Evolutionary conservation across 768 basidiomycete genomes (phyloP).

Genomic region (Boletus tylopilopsis): DNA sequence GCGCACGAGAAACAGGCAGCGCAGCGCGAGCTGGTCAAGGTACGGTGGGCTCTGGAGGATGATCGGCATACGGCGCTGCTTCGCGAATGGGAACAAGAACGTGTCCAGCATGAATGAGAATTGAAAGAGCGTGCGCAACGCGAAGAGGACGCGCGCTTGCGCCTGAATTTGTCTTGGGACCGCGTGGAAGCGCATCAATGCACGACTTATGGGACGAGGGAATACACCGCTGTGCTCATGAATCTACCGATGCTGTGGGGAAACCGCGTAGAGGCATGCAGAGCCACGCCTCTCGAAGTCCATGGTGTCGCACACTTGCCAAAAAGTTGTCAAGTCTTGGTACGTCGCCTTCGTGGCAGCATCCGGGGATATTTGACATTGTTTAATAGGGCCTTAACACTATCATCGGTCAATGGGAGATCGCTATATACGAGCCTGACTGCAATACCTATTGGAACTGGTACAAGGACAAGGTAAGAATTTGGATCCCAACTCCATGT

Average conservation of each 20-base stretch:
- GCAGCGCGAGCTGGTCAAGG: slow-evolving; percentile 7
- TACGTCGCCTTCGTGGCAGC: background rate
- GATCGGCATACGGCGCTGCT: slow-evolving; percentile 4
- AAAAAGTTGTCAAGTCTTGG: slow-evolving; percentile 21
- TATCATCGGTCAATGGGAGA: slow-evolving; percentile 26
- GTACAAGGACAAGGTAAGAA: slow-evolving; percentile 30
- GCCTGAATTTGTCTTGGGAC: slow-evolving; percentile 23
- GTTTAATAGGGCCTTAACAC: slow-evolving; percentile 9
- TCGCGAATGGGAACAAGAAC: slow-evolving; percentile 21
- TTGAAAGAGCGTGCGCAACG: slow-evolving; percentile 17
- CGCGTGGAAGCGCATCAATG: slow-evolving; percentile 19
- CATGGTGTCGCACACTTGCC: slow-evolving; percentile 20
- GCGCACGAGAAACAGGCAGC: slow-evolving; percentile 14
- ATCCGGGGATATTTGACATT: background rate
- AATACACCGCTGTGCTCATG: slow-evolving; percentile 28
- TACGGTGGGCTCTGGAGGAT: slow-evolving; percentile 21
- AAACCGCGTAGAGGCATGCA: slow-evolving; percentile 23
- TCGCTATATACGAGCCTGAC: slow-evolving; percentile 25
- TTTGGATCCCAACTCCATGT: background rate
- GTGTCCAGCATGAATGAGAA: slow-evolving; percentile 10
- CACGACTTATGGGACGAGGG: slow-evolving; percentile 24
- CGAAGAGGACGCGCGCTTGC: slow-evolving; percentile 18
- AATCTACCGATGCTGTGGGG: slow-evolving; percentile 27
- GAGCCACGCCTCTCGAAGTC: slow-evolving; percentile 18
- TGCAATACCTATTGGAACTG: slow-evolving; percentile 23